phyloP scores from a whole-genome alignment of 1,284 basidiomycete species.

The Polyporus tsugae region DNA sequence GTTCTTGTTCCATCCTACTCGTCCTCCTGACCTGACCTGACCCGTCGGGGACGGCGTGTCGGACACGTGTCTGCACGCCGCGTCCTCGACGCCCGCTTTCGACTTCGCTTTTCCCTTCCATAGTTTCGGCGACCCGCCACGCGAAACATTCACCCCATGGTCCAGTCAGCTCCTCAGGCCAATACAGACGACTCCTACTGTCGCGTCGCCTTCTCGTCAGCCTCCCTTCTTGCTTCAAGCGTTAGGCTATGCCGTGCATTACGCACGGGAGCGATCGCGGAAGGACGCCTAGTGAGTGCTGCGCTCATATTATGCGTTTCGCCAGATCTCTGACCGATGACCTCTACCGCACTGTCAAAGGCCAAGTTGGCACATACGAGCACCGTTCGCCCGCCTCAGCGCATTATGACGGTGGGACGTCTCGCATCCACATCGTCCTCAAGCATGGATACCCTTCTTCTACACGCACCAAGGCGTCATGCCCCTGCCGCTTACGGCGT shows the following conservation, averaged over 20 bases:
- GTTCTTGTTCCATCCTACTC: slow-evolving; percentile 1
- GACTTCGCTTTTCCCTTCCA: not conserved
- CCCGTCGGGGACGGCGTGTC: not conserved
- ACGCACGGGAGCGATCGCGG: not conserved
- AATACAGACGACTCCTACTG: not conserved
- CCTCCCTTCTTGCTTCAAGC: no score
- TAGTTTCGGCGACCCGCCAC: not conserved
- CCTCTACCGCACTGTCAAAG: not conserved
- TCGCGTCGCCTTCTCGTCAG: not conserved
- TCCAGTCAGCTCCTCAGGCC: not conserved
- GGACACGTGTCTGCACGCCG: not conserved
- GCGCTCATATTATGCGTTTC: not conserved
- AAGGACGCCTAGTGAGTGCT: not conserved
- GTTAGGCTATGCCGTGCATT: no score
- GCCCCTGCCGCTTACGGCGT: not conserved
- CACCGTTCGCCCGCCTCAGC: not conserved
- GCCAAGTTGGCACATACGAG: not conserved
- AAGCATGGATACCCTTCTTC: not conserved
- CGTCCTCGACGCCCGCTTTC: not conserved
- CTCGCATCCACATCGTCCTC: not conserved
- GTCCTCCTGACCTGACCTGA: not conserved
- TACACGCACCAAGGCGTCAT: not conserved
- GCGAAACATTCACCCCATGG: not conserved
- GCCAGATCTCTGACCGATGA: not conserved
- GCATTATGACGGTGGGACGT: not conserved